Conservation (phyloP, 225 moss, liverwort and hornwort species). For the Lunularia cruciata region DNA sequence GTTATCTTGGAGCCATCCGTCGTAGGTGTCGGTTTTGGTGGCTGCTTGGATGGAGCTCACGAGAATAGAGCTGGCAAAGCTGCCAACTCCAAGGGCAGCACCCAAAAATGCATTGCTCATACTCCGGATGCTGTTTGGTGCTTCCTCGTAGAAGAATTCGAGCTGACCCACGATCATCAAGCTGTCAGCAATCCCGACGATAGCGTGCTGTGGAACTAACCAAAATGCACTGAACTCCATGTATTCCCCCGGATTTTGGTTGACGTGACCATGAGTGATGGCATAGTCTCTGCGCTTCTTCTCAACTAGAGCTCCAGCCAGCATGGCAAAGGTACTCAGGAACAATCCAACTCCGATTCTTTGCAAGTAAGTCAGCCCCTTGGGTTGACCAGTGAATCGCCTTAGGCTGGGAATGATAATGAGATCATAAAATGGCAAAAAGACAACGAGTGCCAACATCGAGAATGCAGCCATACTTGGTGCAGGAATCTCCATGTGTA, state of each 20-base stretch:
- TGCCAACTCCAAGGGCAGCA: slow-evolving; percentile 59
- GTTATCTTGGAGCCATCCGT: slow-evolving; percentile 61
- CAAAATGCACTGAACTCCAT: slow-evolving; percentile 37
- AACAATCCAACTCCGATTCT: slow-evolving; percentile 57
- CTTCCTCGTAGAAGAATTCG: slow-evolving; percentile 80
- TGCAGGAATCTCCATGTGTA: slow-evolving; percentile 2
- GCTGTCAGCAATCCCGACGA: slow-evolving; percentile 58
- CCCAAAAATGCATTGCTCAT: slow-evolving; percentile 54
- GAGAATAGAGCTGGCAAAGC: slow-evolving; percentile 55
- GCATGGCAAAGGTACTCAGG: slow-evolving; percentile 55
- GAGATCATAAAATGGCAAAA: slow-evolving; percentile 30
- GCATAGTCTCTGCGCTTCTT: slow-evolving; percentile 34
- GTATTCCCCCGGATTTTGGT: not conserved
- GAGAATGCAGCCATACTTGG: slow-evolving; percentile 28
- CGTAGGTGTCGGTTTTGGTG: slow-evolving; percentile 21
- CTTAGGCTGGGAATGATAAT: not conserved
- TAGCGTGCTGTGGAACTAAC: slow-evolving; percentile 53
- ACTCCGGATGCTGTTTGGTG: slow-evolving; percentile 59
- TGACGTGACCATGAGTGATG: slow-evolving; percentile 27
- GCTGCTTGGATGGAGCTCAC: slow-evolving; percentile 45
- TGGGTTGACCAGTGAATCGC: slow-evolving; percentile 38
- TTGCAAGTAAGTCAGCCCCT: slow-evolving; percentile 63
- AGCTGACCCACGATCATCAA: slow-evolving; percentile 40
- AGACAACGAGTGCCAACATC: not conserved
- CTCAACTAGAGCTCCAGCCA: slow-evolving; percentile 55